Evolutionary conservation across 2,329 filamentous ascomycete species (phyloP), one percentile per base, ranked within the genome.

Genomic region (Emergomyces pasteurianus): DNA sequence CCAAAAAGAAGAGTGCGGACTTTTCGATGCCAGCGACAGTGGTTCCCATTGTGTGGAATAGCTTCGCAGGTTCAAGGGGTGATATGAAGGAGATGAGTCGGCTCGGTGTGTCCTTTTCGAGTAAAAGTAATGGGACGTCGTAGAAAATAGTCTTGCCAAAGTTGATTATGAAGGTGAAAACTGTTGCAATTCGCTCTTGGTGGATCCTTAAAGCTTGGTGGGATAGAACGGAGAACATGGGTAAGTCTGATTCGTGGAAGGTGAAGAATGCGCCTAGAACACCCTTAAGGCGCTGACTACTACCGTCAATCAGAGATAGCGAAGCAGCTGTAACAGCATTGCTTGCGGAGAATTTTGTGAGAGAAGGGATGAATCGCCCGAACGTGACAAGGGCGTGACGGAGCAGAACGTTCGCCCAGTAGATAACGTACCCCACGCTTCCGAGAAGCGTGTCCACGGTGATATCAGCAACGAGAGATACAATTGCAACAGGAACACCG

Each of bases 391-490:
- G 61, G 5, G 72, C 31, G 23, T 69, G 54, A 58, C 69, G 73
- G 63, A 69, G 67, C 6, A 73, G 63, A 42, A 75, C 65, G 59
- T 68, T 76, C 40, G 69, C 63, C 65, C 67, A 71, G 62, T 77
- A 79, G 60, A 78, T 72, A 38, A 75, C 55, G 62, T 78, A 77
- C 2, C 87, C 88, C 23, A 84, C 76, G 38, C 84, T 69, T 46
- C 89, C 81, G n/a, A 94, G 80, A 2, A 81, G 80, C 4, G 84
- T 75, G 70, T 97, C 92, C 63, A 95, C 87, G 36, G 91, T 73
- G 52, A 95, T 80, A 68, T 91, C 91, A n/a, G 88, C 88, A 47
- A 86, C 72, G 60, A 85, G 83, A 50, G 92, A 89, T 10, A 91
- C 71, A 47, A 91, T 80, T 55, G 85, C 84, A 26, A 95, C 77